Evolutionary conservation across 2,329 filamentous ascomycete genomes (phyloP).

Genomic region (Blastomyces silverae): DNA sequence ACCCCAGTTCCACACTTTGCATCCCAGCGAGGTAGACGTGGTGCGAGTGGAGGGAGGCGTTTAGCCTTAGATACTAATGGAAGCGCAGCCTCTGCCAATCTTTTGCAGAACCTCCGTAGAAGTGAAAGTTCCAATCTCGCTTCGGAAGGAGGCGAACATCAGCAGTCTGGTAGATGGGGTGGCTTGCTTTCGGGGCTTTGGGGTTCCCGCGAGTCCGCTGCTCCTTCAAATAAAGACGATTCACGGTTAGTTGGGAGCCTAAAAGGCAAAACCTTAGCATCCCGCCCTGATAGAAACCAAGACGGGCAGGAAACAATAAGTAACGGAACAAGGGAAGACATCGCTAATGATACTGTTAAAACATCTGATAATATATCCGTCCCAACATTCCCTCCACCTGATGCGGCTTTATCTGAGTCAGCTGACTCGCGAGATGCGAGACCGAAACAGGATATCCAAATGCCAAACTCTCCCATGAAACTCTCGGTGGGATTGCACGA

Average conservation of each 20-base stretch:
- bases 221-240: slow-evolving; percentile 36
- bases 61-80: slow-evolving; percentile 30
- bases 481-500: slow-evolving; percentile 49
- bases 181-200: slow-evolving; percentile 52
- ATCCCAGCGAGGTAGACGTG: slow-evolving; percentile 30
- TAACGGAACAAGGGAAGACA: slow-evolving; percentile 13
- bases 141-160: slow-evolving; percentile 43
- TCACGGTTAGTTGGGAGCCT: slow-evolving; percentile 18
- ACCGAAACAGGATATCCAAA: slow-evolving; percentile 26
- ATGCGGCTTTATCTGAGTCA: slow-evolving; percentile 22
- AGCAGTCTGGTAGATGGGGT: slow-evolving; percentile 48
- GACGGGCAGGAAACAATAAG: not conserved
- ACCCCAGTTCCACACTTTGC: slow-evolving; percentile 50
- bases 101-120: slow-evolving; percentile 49
- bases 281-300: not conserved
- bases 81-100: slow-evolving; percentile 49
- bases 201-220: slow-evolving; percentile 46
- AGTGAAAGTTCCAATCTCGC: slow-evolving; percentile 46
- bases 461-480: slow-evolving; percentile 45
- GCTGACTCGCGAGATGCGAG: slow-evolving; percentile 27
- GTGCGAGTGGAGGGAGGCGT: slow-evolving; percentile 13
- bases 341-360: slow-evolving; percentile 23
- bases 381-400: slow-evolving; percentile 25
- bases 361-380: slow-evolving; percentile 35
- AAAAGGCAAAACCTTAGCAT: not conserved